Percentiles rank a stretch among this genome's conserved stretches.
Evolutionary conservation across 2,329 filamentous ascomycete species (phyloP).

Genomic region (Hirsutella rhossiliensis): DNA sequence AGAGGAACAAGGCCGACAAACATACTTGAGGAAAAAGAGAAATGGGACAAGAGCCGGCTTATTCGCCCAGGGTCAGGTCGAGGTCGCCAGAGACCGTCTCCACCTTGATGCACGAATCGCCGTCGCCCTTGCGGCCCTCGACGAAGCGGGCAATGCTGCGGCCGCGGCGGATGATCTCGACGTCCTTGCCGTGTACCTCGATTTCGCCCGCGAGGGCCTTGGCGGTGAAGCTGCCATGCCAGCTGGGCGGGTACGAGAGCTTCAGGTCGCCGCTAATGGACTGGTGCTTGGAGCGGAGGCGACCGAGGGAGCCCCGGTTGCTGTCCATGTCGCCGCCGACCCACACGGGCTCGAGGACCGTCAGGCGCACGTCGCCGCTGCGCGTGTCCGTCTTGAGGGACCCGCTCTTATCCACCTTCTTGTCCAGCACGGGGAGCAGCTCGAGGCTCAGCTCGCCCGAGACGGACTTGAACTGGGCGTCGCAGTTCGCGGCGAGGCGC

Average conservation of each 20-base stretch:
- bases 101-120: conserved; percentile 18
- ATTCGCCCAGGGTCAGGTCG: conserved; percentile 11
- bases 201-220: conserved; percentile 28
- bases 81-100: conserved; percentile 18
- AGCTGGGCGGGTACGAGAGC: conserved; percentile 33
- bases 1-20: too few species aligned
- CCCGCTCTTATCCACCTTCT: conserved; percentile 9
- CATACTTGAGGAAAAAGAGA: too few species aligned
- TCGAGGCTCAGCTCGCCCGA: conserved; percentile 28
- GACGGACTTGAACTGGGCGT: conserved; percentile 22
- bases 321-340: conserved; percentile 2
- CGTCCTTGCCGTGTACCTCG: conserved; percentile 26
- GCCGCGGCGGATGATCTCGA: conserved; percentile 23
- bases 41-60: neutral
- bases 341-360: conserved; percentile 32
- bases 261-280: conserved; percentile 30
- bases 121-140: conserved; percentile 29
- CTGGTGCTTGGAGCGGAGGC: conserved; percentile 28
- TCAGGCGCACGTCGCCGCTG: conserved; percentile 27
- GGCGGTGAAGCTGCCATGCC: conserved; percentile 33
- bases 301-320: conserved; percentile 13
- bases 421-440: conserved; percentile 28
- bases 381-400: conserved; percentile 28
- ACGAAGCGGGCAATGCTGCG: conserved; percentile 18
- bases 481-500: conserved; percentile 25